Percentiles rank a stretch among this genome's conserved stretches.
These are phyloP conservation scores for Centrapalus pauciflorus DNA, from an alignment of 129 eudicot species.

Conservation along the genomic window DNA sequence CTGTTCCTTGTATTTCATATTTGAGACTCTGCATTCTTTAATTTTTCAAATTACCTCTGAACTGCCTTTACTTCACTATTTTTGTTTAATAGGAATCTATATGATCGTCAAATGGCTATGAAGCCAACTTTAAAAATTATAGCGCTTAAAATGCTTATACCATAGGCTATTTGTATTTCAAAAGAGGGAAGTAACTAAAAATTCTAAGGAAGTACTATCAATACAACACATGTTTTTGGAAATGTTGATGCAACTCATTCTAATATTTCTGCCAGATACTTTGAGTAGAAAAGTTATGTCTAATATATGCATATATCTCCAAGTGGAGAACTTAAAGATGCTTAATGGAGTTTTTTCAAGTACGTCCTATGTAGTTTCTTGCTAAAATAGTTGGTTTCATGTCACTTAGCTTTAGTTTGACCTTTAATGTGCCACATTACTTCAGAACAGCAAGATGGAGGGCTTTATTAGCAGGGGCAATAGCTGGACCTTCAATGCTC, in stretches of 20 bases:
- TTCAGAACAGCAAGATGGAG: constrained; percentile 98
- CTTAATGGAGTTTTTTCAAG: constrained; percentile 1
- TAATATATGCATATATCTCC: neutral
- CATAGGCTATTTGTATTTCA: neutral
- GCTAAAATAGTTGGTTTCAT: constrained; percentile 11
- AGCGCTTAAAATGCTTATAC: neutral
- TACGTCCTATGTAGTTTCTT: constrained; percentile 7
- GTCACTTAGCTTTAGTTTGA: constrained; percentile 3
- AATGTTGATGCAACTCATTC: neutral
- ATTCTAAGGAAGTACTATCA: neutral
- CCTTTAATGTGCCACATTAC: neutral
- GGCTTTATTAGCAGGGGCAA: constrained; percentile 83
- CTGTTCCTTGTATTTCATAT: neutral
- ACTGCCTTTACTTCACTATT: neutral
- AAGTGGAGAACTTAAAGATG: constrained; percentile 2
- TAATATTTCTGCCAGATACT: neutral
- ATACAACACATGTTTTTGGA: neutral
- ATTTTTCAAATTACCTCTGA: neutral
- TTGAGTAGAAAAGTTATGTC: neutral
- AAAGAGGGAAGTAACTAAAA: neutral
- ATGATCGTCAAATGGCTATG: neutral
- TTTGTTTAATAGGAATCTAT: neutral
- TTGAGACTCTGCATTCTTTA: neutral
- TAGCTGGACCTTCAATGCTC: constrained; percentile 98
- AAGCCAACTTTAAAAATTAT: neutral